Evolutionary conservation across 2,329 filamentous ascomycete species (phyloP).

Genomic region (Bertia moriformis): DNA sequence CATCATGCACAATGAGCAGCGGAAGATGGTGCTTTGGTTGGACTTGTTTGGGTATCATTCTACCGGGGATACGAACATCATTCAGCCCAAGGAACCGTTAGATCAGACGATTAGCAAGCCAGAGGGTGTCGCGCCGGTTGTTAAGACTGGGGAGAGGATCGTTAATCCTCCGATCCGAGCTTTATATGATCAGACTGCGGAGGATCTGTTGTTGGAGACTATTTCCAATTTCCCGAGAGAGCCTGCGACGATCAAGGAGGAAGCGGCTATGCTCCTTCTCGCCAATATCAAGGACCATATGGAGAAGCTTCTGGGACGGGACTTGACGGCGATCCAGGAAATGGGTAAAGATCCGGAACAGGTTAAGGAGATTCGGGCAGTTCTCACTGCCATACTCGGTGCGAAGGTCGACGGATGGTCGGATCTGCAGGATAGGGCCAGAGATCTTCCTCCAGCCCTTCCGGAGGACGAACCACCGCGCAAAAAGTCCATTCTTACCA

Average conservation of each 20-base stretch:
- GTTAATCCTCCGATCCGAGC: constrained; percentile 22
- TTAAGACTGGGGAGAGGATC: constrained; percentile 22
- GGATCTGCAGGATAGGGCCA: constrained; percentile 20
- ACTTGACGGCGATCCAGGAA: constrained; percentile 24
- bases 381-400: constrained; percentile 23
- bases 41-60: constrained; percentile 46
- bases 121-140: constrained; percentile 22
- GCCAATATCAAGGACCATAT: constrained; percentile 31
- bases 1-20: constrained; percentile 48
- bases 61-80: constrained; percentile 25
- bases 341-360: constrained; percentile 26
- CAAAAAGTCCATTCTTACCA: constrained; percentile 22
- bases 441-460: constrained; percentile 15
- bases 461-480: constrained; percentile 6
- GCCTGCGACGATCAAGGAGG: constrained; percentile 25
- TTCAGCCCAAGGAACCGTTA: constrained; percentile 22
- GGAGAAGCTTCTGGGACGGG: constrained; percentile 25
- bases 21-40: constrained; percentile 51
- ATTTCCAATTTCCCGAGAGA: constrained; percentile 25
- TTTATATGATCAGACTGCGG: constrained; percentile 23
- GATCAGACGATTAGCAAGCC: constrained; percentile 16
- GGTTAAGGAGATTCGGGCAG: constrained; percentile 24
- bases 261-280: constrained; percentile 26
- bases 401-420: constrained; percentile 26
- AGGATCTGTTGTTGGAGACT: constrained; percentile 23